Conservation (phyloP, 2,329 filamentous ascomycete species). For the Fusarium irregulare region DNA sequence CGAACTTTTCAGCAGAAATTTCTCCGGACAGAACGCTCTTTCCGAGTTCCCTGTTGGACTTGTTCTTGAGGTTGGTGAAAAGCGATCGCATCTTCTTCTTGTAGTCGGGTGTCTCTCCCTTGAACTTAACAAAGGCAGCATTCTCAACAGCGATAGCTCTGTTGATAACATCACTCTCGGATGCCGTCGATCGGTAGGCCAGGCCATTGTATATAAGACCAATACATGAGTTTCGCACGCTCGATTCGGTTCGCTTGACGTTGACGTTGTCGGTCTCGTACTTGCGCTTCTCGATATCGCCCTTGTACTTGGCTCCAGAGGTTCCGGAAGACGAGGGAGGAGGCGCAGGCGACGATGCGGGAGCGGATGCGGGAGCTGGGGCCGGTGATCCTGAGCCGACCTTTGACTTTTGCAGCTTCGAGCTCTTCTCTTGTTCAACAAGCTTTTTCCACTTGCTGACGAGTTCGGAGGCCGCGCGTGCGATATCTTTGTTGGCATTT, state of each 20-base stretch:
- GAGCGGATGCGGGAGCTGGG: slow-evolving; percentile 65
- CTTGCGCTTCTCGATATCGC: slow-evolving; percentile 81
- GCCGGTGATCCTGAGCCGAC: slow-evolving; percentile 53
- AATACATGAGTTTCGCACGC: slow-evolving; percentile 83
- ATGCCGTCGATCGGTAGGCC: slow-evolving; percentile 75
- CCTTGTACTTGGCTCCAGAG: slow-evolving; percentile 64
- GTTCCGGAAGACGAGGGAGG: slow-evolving; percentile 55
- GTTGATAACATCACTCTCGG: slow-evolving; percentile 76
- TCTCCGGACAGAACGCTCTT: slow-evolving; percentile 79
- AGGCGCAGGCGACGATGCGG: slow-evolving; percentile 62
- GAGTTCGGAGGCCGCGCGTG: slow-evolving; percentile 80
- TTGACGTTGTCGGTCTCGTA: slow-evolving; percentile 86
- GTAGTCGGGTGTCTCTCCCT: slow-evolving; percentile 80
- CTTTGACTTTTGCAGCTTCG: slow-evolving; percentile 58
- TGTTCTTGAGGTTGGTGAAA: slow-evolving; percentile 95
- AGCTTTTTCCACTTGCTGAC: slow-evolving; percentile 89
- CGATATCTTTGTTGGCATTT: slow-evolving; percentile 85
- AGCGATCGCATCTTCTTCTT: slow-evolving; percentile 90
- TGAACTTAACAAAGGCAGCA: slow-evolving; percentile 77
- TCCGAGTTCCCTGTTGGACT: slow-evolving; percentile 83
- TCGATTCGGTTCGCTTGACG: slow-evolving; percentile 77
- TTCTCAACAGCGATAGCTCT: slow-evolving; percentile 84
- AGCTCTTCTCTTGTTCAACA: slow-evolving; percentile 73
- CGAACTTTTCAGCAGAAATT: slow-evolving; percentile 78
- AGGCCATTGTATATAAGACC: slow-evolving; percentile 95